Evolutionary conservation across 805 yeast genomes (phyloP), one percentile per base, ranked within the genome.

Genomic region (Candida railenensis): DNA sequence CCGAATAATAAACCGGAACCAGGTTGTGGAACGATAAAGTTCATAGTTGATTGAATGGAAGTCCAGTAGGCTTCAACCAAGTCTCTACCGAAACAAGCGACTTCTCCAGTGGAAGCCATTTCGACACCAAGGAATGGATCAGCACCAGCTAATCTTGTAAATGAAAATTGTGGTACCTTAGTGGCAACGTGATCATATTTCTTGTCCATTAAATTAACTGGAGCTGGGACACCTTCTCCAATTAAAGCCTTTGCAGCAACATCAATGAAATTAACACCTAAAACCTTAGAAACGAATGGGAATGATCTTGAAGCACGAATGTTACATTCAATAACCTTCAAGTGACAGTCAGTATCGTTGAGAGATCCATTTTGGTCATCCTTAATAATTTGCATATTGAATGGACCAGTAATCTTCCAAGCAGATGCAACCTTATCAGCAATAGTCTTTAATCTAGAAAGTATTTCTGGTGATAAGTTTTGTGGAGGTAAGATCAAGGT

Each of bases 61-160:
- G 97, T 86, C 98, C 98, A 94, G 80, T 94, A 94, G 32, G 98
- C 96, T 71, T 94, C 98, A 47, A 78, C 59, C 52, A 86, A 67
- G 67, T 89, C 85, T 51, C 76, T 76, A 58, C 99, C 99, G 65
- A 94, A 94, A 65, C 97, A 88, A 25, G 99, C 99, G 65, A 94
- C 87, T 74, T 94, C 99, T 69, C 99, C 99, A 44, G 99, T 94
- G 11, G 98, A 91, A 4, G 98, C 85, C 99, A 94, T 94, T 75
- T 94, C 99, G 55, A 94, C 99, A 53, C 99, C 99, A 63, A 94
- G 78, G 79, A 88, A 91, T 53, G 99, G 99, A 69, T 94, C 99
- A 43, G 99, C 99, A 55, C 99, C 99, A 16, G 98, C 97, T 61
- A 94, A 78, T 75, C 99, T 85, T 34, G 98, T 91, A 77, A 94